Percentiles rank a stretch among this genome's conserved stretches.
phyloP scores from a whole-genome alignment of 2,329 filamentous ascomycete species.

The Claviceps sp. region DNA sequence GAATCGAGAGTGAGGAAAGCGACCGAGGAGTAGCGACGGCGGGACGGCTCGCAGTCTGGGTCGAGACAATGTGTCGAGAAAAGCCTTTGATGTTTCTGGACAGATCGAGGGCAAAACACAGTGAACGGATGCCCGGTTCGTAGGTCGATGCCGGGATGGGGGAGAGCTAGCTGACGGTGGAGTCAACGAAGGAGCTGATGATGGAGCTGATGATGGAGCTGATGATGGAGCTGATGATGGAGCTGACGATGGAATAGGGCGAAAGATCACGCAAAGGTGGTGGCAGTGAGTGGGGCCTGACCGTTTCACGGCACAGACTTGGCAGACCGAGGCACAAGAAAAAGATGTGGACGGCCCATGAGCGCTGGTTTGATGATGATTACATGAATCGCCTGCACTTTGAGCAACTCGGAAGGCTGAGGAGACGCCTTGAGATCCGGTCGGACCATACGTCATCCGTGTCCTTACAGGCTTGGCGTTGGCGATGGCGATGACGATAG shows the following conservation, averaged over 20 bases:
- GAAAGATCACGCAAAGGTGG: neutral
- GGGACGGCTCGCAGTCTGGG: neutral
- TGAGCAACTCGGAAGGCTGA: neutral
- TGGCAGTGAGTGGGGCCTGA: neutral
- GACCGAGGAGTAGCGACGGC: neutral
- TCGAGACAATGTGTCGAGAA: neutral
- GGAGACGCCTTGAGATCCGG: neutral
- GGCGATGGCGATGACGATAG: neutral
- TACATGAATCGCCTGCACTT: neutral
- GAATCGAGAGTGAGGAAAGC: neutral
- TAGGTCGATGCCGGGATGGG: neutral
- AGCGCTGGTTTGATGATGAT: neutral
- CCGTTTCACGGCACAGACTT: neutral
- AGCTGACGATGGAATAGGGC: neutral
- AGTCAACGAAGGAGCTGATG: neutral
- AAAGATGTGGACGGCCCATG: neutral
- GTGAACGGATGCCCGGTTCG: neutral
- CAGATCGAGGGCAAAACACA: neutral
- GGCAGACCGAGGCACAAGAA: neutral
- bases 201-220: conserved; percentile 1
- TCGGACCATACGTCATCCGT: too few species aligned
- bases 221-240: neutral
- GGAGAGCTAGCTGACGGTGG: neutral
- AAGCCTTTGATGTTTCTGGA: neutral
- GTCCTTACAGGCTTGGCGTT: neutral